These are phyloP conservation scores for Leccinum longicurvipes DNA, from an alignment of 768 basidiomycete genomes.

Conservation along the genomic window DNA sequence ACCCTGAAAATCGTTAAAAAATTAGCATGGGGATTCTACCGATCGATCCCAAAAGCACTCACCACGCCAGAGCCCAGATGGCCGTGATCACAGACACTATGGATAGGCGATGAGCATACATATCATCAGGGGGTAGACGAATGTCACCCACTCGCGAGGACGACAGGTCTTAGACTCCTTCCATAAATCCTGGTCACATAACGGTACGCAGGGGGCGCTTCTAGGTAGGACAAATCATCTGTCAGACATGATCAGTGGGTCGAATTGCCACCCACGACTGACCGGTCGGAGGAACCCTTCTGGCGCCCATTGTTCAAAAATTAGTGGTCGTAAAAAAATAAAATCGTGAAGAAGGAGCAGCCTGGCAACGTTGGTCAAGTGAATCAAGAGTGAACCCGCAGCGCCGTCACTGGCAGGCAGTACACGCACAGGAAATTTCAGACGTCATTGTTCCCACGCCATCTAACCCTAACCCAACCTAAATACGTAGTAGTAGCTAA, in stretches of 20 bases:
- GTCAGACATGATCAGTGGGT: background rate
- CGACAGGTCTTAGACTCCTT: conserved; percentile 59
- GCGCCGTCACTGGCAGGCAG: background rate
- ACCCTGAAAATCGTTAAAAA: conserved; percentile 11
- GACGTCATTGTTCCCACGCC: conserved; percentile 27
- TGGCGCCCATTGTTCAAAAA: conserved; percentile 12
- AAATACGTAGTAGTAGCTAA: background rate
- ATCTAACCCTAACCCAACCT: conserved; percentile 3
- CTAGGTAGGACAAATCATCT: background rate
- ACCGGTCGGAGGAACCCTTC: conserved; percentile 15
- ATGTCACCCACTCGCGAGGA: conserved; percentile 40
- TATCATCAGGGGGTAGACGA: background rate
- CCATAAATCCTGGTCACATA: conserved; percentile 55
- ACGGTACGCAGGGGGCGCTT: conserved; percentile 57
- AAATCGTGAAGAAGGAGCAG: background rate
- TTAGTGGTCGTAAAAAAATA: background rate
- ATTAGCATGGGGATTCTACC: background rate
- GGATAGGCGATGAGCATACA: background rate
- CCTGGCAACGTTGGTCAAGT: conserved; percentile 5
- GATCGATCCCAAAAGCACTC: conserved; percentile 27
- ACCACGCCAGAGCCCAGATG: conserved; percentile 65
- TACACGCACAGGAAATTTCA: conserved; percentile 3
- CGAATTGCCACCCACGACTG: background rate
- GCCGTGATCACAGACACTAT: conserved; percentile 44
- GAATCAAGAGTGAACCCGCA: background rate